Base-by-base conservation (phyloP, 306 rosid species). In the Prunus campanulata region DNA sequence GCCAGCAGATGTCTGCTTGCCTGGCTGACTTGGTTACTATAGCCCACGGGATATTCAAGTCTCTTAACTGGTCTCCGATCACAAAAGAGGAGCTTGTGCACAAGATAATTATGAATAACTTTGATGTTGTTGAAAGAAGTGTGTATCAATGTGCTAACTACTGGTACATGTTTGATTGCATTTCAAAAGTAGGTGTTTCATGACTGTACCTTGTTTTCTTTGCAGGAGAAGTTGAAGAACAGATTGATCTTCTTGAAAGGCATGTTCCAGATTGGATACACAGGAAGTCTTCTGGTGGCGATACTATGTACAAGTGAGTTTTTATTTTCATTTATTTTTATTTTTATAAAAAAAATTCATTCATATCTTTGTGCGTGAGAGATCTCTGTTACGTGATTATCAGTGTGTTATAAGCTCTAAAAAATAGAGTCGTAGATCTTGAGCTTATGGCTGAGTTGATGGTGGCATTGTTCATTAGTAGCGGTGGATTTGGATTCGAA, bases 31-130 rank as follows among this genome's bases (percentile, higher is more conserved):
- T 86, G 76, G 91, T 87, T 74, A 79, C 87, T 67, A 81, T 87
- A 78, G 86, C 87, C 63, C 81, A 83, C 75, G 67, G 84, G 54
- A 86, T 92, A 61, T 87, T 87, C 77, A 65, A 73, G 80, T 83
- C 90, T 50, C 79, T 81, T 60, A 85, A 82, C 74, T 79, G 87
- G 86, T 76, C 72, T 68, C 42, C 86, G 63, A 83, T 92, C 74
- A 92, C 96, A 51, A 88, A 88, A 75, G 90, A 85, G 85, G 93
- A 92, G 86, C 89, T 92, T 62, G 74, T 92, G 82, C 86, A 90
- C 62, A 90, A 90, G 87, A 90, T 90, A 60, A 78, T 88, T 35
- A 78, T 83, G 82, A 87, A 86, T 70, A 81, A 82, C 69, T 74
- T 87, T 56, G 86, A 92, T 74, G 71, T 87, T 70, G 80, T 80